phyloP scores from a whole-genome alignment of 1,284 basidiomycete species.

The Omphalotus olearius region DNA sequence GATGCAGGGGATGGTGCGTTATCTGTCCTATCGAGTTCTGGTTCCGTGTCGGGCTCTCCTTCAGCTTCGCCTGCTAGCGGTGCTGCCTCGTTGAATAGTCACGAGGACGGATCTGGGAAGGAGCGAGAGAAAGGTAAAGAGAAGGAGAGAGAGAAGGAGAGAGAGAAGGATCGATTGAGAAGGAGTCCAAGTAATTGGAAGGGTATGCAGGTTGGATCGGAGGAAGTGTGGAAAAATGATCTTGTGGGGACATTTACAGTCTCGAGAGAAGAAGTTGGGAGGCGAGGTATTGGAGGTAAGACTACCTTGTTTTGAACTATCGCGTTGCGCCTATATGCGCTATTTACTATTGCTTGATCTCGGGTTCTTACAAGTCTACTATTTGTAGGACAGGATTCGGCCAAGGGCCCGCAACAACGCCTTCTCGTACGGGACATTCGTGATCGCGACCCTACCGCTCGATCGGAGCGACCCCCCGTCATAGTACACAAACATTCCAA shows the following conservation, averaged over 20 bases:
- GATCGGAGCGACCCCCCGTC: slow-evolving; percentile 50
- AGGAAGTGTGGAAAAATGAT: slow-evolving; percentile 68
- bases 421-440: slow-evolving; percentile 55
- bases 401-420: slow-evolving; percentile 62
- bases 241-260: slow-evolving; percentile 60
- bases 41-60: background rate
- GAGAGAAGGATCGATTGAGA: slow-evolving; percentile 24
- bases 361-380: slow-evolving; percentile 9
- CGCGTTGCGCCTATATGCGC: no score
- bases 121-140: slow-evolving; percentile 19
- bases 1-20: background rate
- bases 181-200: slow-evolving; percentile 17
- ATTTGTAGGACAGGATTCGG: slow-evolving; percentile 38
- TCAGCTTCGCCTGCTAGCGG: background rate
- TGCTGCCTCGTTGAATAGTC: background rate
- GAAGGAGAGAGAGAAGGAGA: slow-evolving; percentile 27
- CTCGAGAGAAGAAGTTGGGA: slow-evolving; percentile 9
- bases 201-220: slow-evolving; percentile 47
- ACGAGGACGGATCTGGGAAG: background rate
- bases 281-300: background rate
- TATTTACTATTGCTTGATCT: background rate
- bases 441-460: slow-evolving; percentile 39
- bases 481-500: slow-evolving; percentile 78
- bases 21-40: background rate
- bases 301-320: background rate